These are phyloP conservation scores for Salix arbutifolia DNA, from an alignment of 345 rosid genomes.

Conservation along the genomic window DNA sequence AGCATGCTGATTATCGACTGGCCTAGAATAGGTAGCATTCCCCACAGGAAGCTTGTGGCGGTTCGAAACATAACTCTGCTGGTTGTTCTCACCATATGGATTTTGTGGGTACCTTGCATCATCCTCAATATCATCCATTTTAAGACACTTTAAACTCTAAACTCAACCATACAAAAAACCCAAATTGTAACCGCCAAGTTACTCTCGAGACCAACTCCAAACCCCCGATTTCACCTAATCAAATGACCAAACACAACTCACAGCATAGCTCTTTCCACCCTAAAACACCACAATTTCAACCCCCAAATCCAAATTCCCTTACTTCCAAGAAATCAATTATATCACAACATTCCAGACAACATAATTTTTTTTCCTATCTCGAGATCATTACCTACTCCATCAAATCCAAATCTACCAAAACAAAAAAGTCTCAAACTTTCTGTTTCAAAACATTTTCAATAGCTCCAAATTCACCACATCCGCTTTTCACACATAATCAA, in stretches of 20 bases:
- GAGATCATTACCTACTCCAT: neutral
- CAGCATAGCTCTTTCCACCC: neutral
- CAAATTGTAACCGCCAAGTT: neutral
- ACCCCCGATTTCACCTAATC: neutral
- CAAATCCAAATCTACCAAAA: neutral
- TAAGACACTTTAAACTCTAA: neutral
- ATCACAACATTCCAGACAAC: neutral
- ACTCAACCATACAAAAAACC: neutral
- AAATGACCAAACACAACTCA: neutral
- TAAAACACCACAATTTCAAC: neutral
- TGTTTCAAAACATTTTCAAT: neutral
- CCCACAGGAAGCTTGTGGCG: conserved; percentile 57
- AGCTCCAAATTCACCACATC: conserved; percentile 1
- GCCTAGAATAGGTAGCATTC: conserved; percentile 34
- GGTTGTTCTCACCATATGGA: conserved; percentile 38
- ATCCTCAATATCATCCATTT: conserved; percentile 79
- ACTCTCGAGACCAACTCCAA: neutral
- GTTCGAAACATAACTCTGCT: conserved; percentile 36
- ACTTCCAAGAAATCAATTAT: neutral
- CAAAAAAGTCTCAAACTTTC: neutral
- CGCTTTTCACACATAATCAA: neutral
- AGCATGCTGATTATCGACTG: conserved; percentile 23
- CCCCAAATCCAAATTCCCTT: neutral
- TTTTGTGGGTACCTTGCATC: conserved; percentile 67
- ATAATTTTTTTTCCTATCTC: neutral